A percentile compares a stretch with the other conserved stretches of the same genome.
These are phyloP conservation scores for Colletotrichum sp. DNA, from an alignment of 2,329 filamentous ascomycete genomes.

Conservation along the genomic window DNA sequence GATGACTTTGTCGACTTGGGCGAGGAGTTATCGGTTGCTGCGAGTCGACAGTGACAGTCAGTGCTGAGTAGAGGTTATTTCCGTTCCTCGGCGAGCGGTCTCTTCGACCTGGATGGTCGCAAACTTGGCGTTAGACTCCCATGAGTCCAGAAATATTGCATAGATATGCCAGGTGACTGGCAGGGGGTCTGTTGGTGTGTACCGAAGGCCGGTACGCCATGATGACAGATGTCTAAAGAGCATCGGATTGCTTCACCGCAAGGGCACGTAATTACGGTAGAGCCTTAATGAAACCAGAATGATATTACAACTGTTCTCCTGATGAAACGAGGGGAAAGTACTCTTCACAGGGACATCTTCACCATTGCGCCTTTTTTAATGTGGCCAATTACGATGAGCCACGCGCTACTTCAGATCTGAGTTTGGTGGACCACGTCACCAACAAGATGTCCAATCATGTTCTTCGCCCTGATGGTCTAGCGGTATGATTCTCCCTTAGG, in stretches of 20 bases:
- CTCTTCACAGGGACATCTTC: no score
- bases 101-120: rapidly evolving
- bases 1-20: neutral
- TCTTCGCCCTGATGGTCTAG: neutral
- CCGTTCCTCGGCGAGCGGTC: neutral
- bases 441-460: rapidly evolving
- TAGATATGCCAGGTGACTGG: neutral
- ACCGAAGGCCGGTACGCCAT: rapidly evolving
- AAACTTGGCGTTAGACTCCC: rapidly evolving
- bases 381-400: rapidly evolving
- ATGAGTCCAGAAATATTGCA: neutral
- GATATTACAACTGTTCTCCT: neutral
- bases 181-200: neutral
- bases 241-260: neutral
- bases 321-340: neutral
- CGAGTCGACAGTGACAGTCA: neutral
- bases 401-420: rapidly evolving
- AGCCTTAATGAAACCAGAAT: neutral
- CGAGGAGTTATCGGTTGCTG: neutral
- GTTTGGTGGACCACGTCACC: rapidly evolving
- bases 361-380: neutral
- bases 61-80: neutral
- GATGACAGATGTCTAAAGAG: neutral
- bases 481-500: neutral
- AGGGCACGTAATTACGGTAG: neutral